A percentile compares a stretch with the other conserved stretches of the same genome.
These are phyloP conservation scores for Pseudogymnoascus sp. DNA, from an alignment of 2,329 filamentous ascomycete species.

Conservation along the genomic window DNA sequence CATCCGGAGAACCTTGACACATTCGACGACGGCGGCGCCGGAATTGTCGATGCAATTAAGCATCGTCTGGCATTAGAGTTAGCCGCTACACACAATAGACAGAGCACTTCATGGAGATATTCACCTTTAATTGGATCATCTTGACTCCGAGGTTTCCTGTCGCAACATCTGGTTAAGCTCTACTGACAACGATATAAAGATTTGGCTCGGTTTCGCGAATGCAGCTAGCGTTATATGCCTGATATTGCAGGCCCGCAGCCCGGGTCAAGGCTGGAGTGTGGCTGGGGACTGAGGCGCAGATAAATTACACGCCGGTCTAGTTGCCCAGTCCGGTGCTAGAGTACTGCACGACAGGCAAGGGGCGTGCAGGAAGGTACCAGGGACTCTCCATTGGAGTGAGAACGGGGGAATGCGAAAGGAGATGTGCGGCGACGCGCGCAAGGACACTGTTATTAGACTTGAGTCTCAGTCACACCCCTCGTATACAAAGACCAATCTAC, in stretches of 20 bases:
- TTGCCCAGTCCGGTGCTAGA: not conserved
- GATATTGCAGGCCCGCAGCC: not conserved
- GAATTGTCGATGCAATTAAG: constrained; percentile 99
- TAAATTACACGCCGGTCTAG: constrained; percentile 5
- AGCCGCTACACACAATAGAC: not conserved
- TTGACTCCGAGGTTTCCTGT: constrained; percentile 32
- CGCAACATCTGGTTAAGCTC: not conserved
- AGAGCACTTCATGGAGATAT: not conserved
- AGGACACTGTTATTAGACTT: constrained; percentile 4
- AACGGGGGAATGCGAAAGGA: constrained; percentile 2
- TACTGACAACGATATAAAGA: not conserved
- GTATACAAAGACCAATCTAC: not conserved
- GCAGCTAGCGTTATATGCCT: not conserved
- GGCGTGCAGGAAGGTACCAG: not conserved
- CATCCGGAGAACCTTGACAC: constrained; percentile 83
- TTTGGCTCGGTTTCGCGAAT: constrained; percentile 5
- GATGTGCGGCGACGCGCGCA: constrained; percentile 8
- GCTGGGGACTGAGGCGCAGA: not conserved
- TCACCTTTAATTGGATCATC: constrained; percentile 89
- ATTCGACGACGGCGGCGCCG: constrained; percentile 93
- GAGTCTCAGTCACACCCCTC: constrained; percentile 3
- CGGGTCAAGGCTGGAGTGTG: not conserved
- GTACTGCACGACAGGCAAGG: not conserved
- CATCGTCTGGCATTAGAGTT: constrained; percentile 58
- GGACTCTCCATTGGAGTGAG: not conserved